These are phyloP conservation scores for Cenchrus purpureus DNA, from an alignment of 176 grass and related monocot genomes.

Conservation along the genomic window DNA sequence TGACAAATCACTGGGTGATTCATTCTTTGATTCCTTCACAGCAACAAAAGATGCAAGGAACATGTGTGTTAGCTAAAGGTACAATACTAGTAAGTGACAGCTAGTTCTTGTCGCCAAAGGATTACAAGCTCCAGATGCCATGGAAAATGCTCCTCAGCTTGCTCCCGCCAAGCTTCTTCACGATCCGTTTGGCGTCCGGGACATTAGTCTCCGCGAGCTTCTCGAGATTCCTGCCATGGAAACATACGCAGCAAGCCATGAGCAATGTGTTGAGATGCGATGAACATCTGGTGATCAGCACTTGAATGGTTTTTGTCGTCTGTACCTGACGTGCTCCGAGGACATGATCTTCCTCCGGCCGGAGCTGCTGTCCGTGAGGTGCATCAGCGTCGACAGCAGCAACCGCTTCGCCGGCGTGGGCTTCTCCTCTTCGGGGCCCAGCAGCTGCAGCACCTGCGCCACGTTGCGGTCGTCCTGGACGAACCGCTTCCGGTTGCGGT, in stretches of 20 bases:
- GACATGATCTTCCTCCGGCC: conserved; percentile 79
- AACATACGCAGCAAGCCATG: background rate
- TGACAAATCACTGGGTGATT: conserved; percentile 16
- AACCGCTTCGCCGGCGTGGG: conserved; percentile 58
- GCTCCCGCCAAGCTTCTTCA: conserved; percentile 81
- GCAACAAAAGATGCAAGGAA: conserved; percentile 48
- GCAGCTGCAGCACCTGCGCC: conserved; percentile 63
- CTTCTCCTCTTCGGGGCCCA: conserved; percentile 70
- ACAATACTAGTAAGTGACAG: background rate
- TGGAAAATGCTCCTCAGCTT: conserved; percentile 75
- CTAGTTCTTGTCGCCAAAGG: background rate
- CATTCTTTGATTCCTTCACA: conserved; percentile 43
- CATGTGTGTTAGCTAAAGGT: conserved; percentile 42
- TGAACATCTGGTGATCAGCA: background rate
- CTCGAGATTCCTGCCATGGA: conserved; percentile 59
- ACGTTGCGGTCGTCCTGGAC: conserved; percentile 76
- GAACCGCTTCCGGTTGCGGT: conserved; percentile 75
- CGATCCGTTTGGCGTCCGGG: conserved; percentile 75
- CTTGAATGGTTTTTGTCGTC: background rate
- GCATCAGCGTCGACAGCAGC: conserved; percentile 69
- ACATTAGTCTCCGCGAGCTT: conserved; percentile 74
- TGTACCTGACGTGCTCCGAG: conserved; percentile 60
- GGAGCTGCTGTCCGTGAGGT: conserved; percentile 62
- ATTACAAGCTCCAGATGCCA: conserved; percentile 81
- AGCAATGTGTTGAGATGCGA: background rate